Base-by-base conservation (phyloP, 148 eudicot species). In the Cornus kousa region DNA sequence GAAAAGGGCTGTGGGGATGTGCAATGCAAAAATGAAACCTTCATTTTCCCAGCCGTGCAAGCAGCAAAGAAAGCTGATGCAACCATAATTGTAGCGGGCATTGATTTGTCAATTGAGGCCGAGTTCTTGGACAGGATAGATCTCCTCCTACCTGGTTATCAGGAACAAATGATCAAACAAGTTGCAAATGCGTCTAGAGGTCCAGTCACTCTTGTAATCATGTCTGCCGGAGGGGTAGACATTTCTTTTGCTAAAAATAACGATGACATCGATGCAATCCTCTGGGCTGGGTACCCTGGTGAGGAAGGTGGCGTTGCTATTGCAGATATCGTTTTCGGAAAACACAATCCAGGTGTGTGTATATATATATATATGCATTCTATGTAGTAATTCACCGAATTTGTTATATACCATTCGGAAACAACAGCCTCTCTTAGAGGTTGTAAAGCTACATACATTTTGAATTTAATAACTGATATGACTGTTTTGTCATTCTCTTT, bases 211-310 rank as follows among this genome's bases (percentile, higher is more conserved):
- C 74, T 82, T 9, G 81, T 82, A 11, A n/a, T 82, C 74, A 68
- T 82, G 78, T 78, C 79, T 57, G 85, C 67, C 0, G 85, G 85
- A 43, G 79, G 78, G 1, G 79, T 82, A 3, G 85, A 82, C 17
- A 50, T 82, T 20, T 70, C 75, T 16, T 78, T 78, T 11, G 81
- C 81, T 33, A 74, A 78, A 35, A 19, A 69, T 28, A 75, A 87
- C 67, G 74, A 81, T 0, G 74, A 76, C 9, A 84, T 90, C 78
- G 55, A 80, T 19, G 87, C 88, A 67, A 90, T 89, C 65, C 10
- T 90, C n/a, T 90, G 94, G 94, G 94, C 82, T 60, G 94, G 94
- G 12, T 88, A 89, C 60, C 94, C 94, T 4, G 94, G 94, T 69
- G 83, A 91, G 75, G 87, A 84, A 48, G 92, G 92, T 8, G 92